Conservation (phyloP, 2,329 filamentous ascomycete species). For the Phialemoniopsis sp. region DNA sequence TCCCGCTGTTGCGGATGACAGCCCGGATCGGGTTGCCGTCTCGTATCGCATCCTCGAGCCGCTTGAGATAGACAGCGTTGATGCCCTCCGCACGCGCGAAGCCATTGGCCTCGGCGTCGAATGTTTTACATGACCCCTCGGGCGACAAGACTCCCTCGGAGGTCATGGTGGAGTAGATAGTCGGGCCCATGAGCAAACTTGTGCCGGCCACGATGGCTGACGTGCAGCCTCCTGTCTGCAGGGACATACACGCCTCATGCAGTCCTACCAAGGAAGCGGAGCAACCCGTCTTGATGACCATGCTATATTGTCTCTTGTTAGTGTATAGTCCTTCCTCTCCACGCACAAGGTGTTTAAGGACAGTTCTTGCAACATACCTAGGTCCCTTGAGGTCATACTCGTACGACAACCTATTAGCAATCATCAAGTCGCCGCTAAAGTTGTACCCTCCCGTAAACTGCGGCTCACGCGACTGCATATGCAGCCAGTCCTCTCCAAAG, state of each 20-base stretch:
- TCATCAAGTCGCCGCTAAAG: constrained; percentile 12
- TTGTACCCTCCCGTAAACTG: constrained; percentile 14
- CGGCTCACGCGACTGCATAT: constrained; percentile 13
- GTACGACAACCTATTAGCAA: constrained; percentile 1
- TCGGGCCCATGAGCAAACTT: constrained; percentile 27
- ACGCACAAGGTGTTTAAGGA: background rate
- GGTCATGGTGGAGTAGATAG: constrained; percentile 20
- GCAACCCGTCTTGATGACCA: constrained; percentile 33
- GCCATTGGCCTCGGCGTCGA: constrained; percentile 26
- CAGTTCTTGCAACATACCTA: background rate
- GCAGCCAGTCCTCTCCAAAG: constrained; percentile 23
- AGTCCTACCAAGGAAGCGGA: constrained; percentile 29
- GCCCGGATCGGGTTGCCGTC: constrained; percentile 29
- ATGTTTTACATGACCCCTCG: constrained; percentile 21
- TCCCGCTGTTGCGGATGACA: constrained; percentile 20
- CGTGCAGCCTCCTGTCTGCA: constrained; percentile 16
- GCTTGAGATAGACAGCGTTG: constrained; percentile 33
- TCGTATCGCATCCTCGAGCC: constrained; percentile 28
- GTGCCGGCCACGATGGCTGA: constrained; percentile 28
- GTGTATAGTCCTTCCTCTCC: too few species aligned
- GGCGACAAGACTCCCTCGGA: constrained; percentile 29
- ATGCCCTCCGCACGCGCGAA: constrained; percentile 40
- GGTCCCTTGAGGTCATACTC: background rate
- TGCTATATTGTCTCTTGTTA: constrained; percentile 9
- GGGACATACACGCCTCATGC: constrained; percentile 27